phyloP scores from a whole-genome alignment of 192 early-diverging fungal species.

The Backusella parvicylindrica region DNA sequence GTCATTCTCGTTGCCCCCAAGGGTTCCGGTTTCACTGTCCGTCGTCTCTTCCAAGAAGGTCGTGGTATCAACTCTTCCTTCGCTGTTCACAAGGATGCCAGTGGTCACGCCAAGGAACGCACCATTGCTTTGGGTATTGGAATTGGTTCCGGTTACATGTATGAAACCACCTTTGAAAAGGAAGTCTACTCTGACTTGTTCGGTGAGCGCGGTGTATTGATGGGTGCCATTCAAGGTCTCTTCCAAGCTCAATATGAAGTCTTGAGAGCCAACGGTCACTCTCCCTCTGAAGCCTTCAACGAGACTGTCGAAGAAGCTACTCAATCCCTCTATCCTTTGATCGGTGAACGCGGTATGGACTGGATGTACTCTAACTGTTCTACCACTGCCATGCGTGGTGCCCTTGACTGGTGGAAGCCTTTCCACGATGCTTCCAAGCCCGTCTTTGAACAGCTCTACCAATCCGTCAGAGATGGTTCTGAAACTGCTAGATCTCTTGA shows the following conservation, averaged over 20 bases:
- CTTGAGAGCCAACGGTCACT: slow-evolving; percentile 85
- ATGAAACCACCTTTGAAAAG: slow-evolving; percentile 96
- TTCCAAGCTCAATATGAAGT: slow-evolving; percentile 98
- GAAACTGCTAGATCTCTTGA: slow-evolving; percentile 84
- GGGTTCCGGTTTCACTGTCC: slow-evolving; percentile 91
- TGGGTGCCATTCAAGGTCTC: slow-evolving; percentile 97
- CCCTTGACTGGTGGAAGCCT: slow-evolving; percentile 93
- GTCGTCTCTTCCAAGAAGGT: slow-evolving; percentile 93
- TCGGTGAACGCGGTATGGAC: slow-evolving; percentile 91
- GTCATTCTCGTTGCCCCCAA: slow-evolving; percentile 97
- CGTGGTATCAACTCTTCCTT: slow-evolving; percentile 97
- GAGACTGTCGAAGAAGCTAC: slow-evolving; percentile 99
- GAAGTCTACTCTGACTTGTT: slow-evolving; percentile 96
- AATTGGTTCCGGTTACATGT: slow-evolving; percentile 95
- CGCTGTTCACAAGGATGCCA: slow-evolving; percentile 91
- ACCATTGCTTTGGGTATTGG: slow-evolving; percentile 88
- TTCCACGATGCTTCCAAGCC: slow-evolving; percentile 94
- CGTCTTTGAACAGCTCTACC: slow-evolving; percentile 89
- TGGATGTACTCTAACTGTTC: slow-evolving; percentile 99
- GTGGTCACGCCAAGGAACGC: slow-evolving; percentile 92
- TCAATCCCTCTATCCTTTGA: slow-evolving; percentile 94
- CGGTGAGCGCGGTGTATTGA: slow-evolving; percentile 96
- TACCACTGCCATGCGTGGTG: slow-evolving; percentile 93
- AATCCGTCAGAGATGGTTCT: slow-evolving; percentile 78
- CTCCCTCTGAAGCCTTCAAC: slow-evolving; percentile 98